A percentile compares a stretch with the other conserved stretches of the same genome.
These are phyloP conservation scores for Candida michaelii DNA, from an alignment of 805 yeast species.

Conservation along the genomic window DNA sequence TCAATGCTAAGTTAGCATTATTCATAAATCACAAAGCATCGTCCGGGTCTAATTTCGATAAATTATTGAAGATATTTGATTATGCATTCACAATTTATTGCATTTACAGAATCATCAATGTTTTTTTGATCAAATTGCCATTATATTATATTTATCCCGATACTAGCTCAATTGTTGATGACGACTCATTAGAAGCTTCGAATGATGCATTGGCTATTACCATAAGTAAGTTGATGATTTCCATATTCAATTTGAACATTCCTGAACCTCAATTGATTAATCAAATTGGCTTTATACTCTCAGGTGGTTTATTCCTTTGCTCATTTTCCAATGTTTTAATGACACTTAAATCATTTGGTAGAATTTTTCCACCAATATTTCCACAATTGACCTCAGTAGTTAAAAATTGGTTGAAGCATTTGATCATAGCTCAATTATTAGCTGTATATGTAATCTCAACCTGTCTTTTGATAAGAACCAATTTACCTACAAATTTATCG, in stretches of 20 bases:
- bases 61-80: conserved; percentile 19
- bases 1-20: conserved; percentile 20
- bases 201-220: conserved; percentile 52
- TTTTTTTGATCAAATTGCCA: conserved; percentile 43
- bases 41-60: conserved; percentile 2
- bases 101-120: conserved; percentile 46
- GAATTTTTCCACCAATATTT: conserved; percentile 24
- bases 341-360: conserved; percentile 55
- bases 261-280: conserved; percentile 43
- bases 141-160: conserved; percentile 16
- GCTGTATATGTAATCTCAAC: conserved; percentile 55
- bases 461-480: conserved; percentile 48
- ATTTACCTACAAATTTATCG: conserved; percentile 46
- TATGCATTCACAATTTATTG: conserved; percentile 47
- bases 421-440: conserved; percentile 44
- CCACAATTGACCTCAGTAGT: conserved; percentile 14
- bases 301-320: conserved; percentile 59
- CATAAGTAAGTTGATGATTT: conserved; percentile 35
- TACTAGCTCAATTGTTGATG: not conserved
- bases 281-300: conserved; percentile 50
- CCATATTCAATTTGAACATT: conserved; percentile 13
- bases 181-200: conserved; percentile 13
- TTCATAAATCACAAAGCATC: conserved; percentile 13
- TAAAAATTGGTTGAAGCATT: conserved; percentile 35
- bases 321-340: conserved; percentile 63